Evolutionary conservation across 2,329 filamentous ascomycete genomes (phyloP), one percentile per base, ranked within the genome.

Genomic region (Setomelanomma holmii): DNA sequence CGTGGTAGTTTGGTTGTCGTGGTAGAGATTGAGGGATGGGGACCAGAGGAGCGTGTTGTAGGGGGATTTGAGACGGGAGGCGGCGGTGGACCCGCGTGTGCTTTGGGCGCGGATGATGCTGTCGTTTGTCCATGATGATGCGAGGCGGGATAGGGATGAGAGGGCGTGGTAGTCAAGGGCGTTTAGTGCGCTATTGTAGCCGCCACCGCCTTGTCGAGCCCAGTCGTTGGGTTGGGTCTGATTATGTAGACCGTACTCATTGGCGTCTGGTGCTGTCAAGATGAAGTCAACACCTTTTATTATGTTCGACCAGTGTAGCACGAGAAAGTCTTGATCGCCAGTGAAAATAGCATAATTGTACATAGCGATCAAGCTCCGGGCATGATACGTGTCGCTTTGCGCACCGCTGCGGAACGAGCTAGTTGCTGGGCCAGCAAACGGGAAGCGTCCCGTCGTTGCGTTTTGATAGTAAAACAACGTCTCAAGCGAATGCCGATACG

Each of bases 101-200:
- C 51, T 42, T 19, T 54, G 51, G 14, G 43, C 21, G 17, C 40
- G 40, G 16, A 36, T 6, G 10, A 14, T 14, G 30, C 41, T 44
- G 11, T 55, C 16, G 17, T 49, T 51, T 2, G 57, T 49, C 19
- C 35, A 30, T 8, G 27, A 57, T 17, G 59, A 35, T 1, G 60
- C 58, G 5, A 72, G 58, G 2, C 35, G 40, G 3, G 68, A 50
- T 12, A 68, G 43, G 1, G 65, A 56, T 5, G 27, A 24, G 14
- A 73, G 54, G 8, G 64, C 67, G 33, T 70, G 70, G 51, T 69
- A 72, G 43, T 71, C 60, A 7, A 73, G 55, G 2, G 68, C 64
- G 38, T 74, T 74, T 11, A 72, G 58, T n/a, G 66, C 67, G 45
- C 60, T 66, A 54, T 72, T 72, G 52, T 64, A 69, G 5, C 56